Evolutionary conservation across 805 yeast genomes (phyloP).

Genomic region (Wickerhamiella australiensis): DNA sequence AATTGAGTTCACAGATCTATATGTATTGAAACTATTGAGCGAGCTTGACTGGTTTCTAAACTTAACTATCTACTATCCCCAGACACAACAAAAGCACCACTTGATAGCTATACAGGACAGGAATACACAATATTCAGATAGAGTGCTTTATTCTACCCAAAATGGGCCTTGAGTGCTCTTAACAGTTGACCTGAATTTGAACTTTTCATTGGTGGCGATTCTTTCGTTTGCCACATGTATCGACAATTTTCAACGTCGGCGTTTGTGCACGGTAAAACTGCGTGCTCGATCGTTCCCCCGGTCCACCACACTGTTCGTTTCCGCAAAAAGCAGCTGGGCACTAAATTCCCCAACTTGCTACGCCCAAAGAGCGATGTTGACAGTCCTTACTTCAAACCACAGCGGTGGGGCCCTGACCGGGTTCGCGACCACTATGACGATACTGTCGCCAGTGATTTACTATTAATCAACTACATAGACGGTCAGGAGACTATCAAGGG

Average conservation of each 20-base stretch:
- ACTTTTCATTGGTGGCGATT: not conserved
- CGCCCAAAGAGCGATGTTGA: constrained; percentile 61
- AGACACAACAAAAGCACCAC: too few relatives aligned
- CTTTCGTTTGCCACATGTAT: constrained; percentile 4
- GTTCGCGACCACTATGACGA: constrained; percentile 62
- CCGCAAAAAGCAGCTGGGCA: constrained; percentile 61
- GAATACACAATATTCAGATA: too few relatives aligned
- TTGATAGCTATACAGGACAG: too few relatives aligned
- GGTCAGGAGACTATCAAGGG: constrained; percentile 37
- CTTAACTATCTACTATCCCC: too few relatives aligned
- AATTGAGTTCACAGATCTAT: too few relatives aligned
- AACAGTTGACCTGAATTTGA: too few relatives aligned
- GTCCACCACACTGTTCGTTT: constrained; percentile 81
- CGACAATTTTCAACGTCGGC: constrained; percentile 20
- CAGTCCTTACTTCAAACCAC: constrained; percentile 68
- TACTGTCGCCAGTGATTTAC: constrained; percentile 62
- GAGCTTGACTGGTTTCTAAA: too few relatives aligned
- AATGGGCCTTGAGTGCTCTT: too few relatives aligned
- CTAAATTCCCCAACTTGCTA: constrained; percentile 57
- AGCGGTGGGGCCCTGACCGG: constrained; percentile 65
- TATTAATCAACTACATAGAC: constrained; percentile 68
- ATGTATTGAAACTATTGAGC: too few relatives aligned
- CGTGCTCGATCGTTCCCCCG: constrained; percentile 69
- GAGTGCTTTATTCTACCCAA: too few relatives aligned
- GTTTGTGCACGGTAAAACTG: constrained; percentile 27